These are phyloP conservation scores for Dipteronia dyeriana DNA, from an alignment of 345 rosid genomes.

Conservation along the genomic window DNA sequence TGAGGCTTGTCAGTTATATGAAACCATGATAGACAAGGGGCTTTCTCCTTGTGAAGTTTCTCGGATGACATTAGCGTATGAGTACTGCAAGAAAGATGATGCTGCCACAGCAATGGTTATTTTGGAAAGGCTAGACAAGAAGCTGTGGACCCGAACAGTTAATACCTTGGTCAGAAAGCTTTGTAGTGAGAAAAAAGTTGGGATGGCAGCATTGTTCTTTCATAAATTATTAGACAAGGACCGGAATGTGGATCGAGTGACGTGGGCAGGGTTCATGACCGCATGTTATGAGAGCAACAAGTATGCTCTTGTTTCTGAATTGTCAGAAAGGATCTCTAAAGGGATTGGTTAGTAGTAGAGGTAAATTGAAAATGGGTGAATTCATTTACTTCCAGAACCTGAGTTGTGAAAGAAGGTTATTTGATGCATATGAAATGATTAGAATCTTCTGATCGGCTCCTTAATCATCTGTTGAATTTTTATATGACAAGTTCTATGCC, in stretches of 20 bases:
- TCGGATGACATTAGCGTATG: slow-evolving; percentile 78
- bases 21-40: slow-evolving; percentile 73
- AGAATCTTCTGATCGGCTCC: not conserved
- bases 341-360: slow-evolving; percentile 45
- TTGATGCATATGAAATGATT: not conserved
- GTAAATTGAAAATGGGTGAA: slow-evolving; percentile 3
- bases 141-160: slow-evolving; percentile 75
- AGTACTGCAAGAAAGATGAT: slow-evolving; percentile 75
- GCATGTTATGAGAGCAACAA: slow-evolving; percentile 81
- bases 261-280: slow-evolving; percentile 67
- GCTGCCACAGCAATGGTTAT: slow-evolving; percentile 78
- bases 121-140: slow-evolving; percentile 75
- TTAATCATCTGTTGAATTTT: no score
- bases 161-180: slow-evolving; percentile 79
- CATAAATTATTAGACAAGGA: slow-evolving; percentile 66
- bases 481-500: not conserved
- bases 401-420: not conserved
- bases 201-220: slow-evolving; percentile 76
- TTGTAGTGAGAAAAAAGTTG: slow-evolving; percentile 82
- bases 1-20: slow-evolving; percentile 67
- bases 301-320: slow-evolving; percentile 67
- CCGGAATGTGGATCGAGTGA: slow-evolving; percentile 52
- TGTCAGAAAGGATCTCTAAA: slow-evolving; percentile 56
- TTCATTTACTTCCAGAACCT: not conserved
- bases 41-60: slow-evolving; percentile 79